Evolutionary conservation across 1,139 yeast genomes (phyloP).

Genomic region (Arxiozyma slooffiae): DNA sequence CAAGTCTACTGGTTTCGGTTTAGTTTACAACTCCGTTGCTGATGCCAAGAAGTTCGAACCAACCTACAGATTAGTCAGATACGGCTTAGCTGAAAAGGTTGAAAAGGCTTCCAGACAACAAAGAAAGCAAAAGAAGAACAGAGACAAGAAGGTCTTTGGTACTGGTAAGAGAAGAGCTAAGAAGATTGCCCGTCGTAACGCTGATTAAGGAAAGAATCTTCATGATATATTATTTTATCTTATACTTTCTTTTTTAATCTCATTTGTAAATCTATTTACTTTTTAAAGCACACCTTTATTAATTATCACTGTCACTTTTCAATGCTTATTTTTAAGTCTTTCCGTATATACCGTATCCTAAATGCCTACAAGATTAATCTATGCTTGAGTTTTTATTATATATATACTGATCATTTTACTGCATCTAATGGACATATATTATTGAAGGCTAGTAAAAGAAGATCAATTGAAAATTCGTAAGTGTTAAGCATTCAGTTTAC

Average conservation of each 20-base stretch:
- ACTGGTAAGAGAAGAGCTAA: slow-evolving; percentile 93
- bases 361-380: neutral
- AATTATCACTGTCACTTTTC: neutral
- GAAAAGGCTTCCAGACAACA: slow-evolving; percentile 99
- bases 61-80: slow-evolving; percentile 97
- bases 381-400: no score
- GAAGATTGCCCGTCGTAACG: slow-evolving; percentile 59
- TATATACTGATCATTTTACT: neutral
- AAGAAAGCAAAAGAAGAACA: slow-evolving; percentile 99
- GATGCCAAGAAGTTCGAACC: slow-evolving; percentile 99
- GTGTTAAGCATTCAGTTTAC: no score
- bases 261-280: slow-evolving; percentile 4
- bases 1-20: slow-evolving; percentile 98
- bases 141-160: slow-evolving; percentile 98
- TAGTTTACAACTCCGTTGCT: slow-evolving; percentile 95
- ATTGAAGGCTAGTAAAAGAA: neutral
- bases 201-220: slow-evolving; percentile 30
- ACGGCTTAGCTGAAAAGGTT: slow-evolving; percentile 91
- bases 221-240: neutral
- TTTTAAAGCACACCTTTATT: slow-evolving; percentile 3
- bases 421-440: neutral
- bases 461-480: no score
- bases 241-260: slow-evolving; percentile 2
- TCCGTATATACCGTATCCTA: neutral
- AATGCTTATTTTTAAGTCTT: neutral